Evolutionary conservation across 192 early-diverging fungal genomes (phyloP).

Genomic region (Podila minutissima): DNA sequence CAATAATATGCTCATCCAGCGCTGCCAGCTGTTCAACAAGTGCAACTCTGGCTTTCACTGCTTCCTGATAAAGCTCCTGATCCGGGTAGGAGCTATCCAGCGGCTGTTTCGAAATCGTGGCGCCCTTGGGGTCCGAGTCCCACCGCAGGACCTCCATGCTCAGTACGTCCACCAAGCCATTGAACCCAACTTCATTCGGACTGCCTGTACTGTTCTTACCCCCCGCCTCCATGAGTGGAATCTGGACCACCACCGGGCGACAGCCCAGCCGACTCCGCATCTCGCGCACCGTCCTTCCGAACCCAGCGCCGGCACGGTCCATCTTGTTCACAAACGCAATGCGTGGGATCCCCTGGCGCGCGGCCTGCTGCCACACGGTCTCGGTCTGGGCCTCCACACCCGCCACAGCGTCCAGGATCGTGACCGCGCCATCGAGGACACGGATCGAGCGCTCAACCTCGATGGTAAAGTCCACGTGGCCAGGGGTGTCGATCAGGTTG

Average conservation of each 20-base stretch:
- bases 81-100: slow-evolving; percentile 45
- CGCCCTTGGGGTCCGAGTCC: slow-evolving; percentile 60
- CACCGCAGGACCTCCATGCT: slow-evolving; percentile 76
- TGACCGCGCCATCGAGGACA: slow-evolving; percentile 94
- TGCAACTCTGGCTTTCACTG: slow-evolving; percentile 65
- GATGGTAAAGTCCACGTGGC: slow-evolving; percentile 96
- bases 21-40: slow-evolving; percentile 88
- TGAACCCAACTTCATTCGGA: slow-evolving; percentile 61
- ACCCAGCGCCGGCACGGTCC: slow-evolving; percentile 84
- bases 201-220: neutral
- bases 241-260: slow-evolving; percentile 75
- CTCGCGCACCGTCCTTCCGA: slow-evolving; percentile 67
- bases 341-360: slow-evolving; percentile 81
- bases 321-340: slow-evolving; percentile 97
- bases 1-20: slow-evolving; percentile 85
- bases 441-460: slow-evolving; percentile 93
- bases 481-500: slow-evolving; percentile 96
- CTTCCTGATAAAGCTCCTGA: slow-evolving; percentile 53
- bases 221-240: slow-evolving; percentile 65
- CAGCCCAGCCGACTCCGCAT: slow-evolving; percentile 67
- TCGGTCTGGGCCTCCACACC: slow-evolving; percentile 99
- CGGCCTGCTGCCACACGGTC: slow-evolving; percentile 92
- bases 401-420: slow-evolving; percentile 92
- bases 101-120: slow-evolving; percentile 38
- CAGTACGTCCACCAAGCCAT: slow-evolving; percentile 79